These are phyloP conservation scores for Colletotrichum sublineola DNA, from an alignment of 2,329 filamentous ascomycete species.

Conservation along the genomic window DNA sequence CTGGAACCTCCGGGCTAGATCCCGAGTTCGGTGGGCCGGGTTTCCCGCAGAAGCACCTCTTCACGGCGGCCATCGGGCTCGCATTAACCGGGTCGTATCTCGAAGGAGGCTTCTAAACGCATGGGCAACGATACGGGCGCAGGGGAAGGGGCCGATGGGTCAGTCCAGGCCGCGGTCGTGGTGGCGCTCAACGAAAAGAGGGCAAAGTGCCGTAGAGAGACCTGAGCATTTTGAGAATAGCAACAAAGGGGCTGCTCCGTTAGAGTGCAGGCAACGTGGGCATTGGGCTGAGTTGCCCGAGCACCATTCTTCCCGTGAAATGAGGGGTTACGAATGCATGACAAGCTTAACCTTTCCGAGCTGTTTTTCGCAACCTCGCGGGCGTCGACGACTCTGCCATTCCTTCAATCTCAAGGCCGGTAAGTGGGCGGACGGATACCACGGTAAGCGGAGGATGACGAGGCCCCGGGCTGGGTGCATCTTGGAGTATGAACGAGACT, in stretches of 20 bases:
- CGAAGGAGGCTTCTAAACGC: conserved; percentile 21
- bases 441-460: conserved; percentile 14
- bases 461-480: not conserved
- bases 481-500: conserved; percentile 20
- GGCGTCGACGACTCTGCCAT: not conserved
- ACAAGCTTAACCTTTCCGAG: not conserved
- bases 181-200: not conserved
- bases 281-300: conserved; percentile 15
- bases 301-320: not conserved
- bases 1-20: conserved; percentile 56
- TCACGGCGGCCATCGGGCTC: conserved; percentile 30
- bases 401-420: conserved; percentile 16
- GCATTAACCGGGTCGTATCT: conserved; percentile 33
- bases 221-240: not conserved
- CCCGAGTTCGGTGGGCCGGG: conserved; percentile 59
- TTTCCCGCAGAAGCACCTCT: conserved; percentile 53
- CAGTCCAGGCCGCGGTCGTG: not conserved
- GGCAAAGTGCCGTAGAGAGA: not conserved
- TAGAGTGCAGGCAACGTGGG: conserved; percentile 32
- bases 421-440: conserved; percentile 28
- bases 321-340: conserved; percentile 9
- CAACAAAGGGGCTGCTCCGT: not conserved
- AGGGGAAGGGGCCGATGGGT: not conserved
- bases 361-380: conserved; percentile 7
- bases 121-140: not conserved